Conservation (phyloP, 768 basidiomycete species). For the Melanogaster broomeanus region DNA sequence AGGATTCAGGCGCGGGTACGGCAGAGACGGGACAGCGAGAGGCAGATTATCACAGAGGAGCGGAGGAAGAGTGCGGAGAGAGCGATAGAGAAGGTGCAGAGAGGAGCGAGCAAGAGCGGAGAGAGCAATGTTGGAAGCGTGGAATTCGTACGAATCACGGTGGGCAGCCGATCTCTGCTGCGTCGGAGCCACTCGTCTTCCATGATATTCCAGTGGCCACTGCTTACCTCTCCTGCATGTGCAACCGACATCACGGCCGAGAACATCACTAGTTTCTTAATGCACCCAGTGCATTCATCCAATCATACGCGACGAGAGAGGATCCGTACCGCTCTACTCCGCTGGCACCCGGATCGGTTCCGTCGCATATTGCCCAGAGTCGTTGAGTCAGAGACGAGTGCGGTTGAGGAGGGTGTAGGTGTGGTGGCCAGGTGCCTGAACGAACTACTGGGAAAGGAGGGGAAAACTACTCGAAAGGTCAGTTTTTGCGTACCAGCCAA, state of each 20-base stretch:
- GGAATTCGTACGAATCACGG: constrained; percentile 62
- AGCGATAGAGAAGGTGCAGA: constrained; percentile 44
- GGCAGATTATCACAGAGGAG: constrained; percentile 49
- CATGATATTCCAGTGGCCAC: constrained; percentile 73
- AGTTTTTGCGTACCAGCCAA: constrained; percentile 5
- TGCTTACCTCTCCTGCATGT: constrained; percentile 41
- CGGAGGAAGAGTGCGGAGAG: constrained; percentile 36
- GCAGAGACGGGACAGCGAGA: constrained; percentile 51
- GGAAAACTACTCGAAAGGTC: constrained; percentile 17
- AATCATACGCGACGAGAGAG: constrained; percentile 62
- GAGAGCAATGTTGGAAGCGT: constrained; percentile 52
- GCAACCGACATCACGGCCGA: constrained; percentile 53
- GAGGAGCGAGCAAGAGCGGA: constrained; percentile 44
- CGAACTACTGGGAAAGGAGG: constrained; percentile 53
- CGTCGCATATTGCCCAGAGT: constrained; percentile 56
- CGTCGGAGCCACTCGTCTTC: constrained; percentile 56
- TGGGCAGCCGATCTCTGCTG: constrained; percentile 56
- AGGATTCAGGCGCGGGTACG: constrained; percentile 55
- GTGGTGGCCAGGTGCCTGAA: constrained; percentile 68
- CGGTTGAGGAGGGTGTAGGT: constrained; percentile 65
- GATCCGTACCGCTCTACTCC: constrained; percentile 62
- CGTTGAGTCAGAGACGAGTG: constrained; percentile 47
- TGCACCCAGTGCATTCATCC: constrained; percentile 65
- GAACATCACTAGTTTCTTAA: constrained; percentile 60
- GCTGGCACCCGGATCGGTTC: constrained; percentile 86